phyloP scores from a whole-genome alignment of 305 asterid species.

The Solanum hybrid region DNA sequence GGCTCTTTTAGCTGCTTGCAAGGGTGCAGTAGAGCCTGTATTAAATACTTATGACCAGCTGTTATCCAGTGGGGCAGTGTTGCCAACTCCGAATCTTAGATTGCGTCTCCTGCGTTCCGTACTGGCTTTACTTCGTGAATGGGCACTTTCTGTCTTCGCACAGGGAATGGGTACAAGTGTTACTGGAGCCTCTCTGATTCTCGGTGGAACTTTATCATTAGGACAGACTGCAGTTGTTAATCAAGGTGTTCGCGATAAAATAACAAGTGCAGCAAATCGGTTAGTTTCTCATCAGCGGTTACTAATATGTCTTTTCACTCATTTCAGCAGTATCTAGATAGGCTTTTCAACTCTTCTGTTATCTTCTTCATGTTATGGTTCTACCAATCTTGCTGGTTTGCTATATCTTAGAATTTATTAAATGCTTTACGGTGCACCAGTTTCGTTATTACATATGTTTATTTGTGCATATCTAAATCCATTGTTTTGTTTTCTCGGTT shows the following conservation, averaged over 20 bases:
- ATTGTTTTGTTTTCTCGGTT: background rate
- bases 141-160: constrained; percentile 72
- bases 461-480: background rate
- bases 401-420: background rate
- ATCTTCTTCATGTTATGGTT: background rate
- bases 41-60: constrained; percentile 74
- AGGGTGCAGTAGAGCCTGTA: constrained; percentile 83
- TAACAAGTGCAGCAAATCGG: constrained; percentile 87
- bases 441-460: background rate
- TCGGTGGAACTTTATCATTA: constrained; percentile 57
- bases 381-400: background rate
- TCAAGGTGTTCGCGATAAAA: constrained; percentile 82
- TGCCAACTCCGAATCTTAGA: constrained; percentile 61
- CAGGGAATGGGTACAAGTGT: constrained; percentile 75
- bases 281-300: constrained; percentile 10
- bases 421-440: background rate
- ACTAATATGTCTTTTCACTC: background rate
- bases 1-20: constrained; percentile 86
- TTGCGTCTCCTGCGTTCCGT: constrained; percentile 86
- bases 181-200: constrained; percentile 76
- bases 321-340: background rate
- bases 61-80: constrained; percentile 63
- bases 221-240: constrained; percentile 51
- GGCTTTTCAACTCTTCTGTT: background rate
- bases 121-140: constrained; percentile 72